Evolutionary conservation across 306 rosid species (phyloP), one percentile per base, ranked within the genome.

Genomic region (Sicyos edulis): DNA sequence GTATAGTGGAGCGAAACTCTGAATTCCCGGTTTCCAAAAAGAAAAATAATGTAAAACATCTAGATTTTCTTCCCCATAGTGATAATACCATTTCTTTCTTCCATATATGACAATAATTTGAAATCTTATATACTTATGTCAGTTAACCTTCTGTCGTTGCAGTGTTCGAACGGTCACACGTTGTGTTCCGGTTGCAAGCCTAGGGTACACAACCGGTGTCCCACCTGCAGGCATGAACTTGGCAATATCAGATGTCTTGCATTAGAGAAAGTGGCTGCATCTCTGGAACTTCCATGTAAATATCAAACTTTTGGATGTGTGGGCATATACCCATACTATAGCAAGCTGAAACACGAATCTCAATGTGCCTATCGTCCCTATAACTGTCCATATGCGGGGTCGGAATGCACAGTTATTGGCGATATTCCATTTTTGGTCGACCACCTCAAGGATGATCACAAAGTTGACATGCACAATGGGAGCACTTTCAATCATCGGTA

Each of bases 111-210:
- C n/a, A 19, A 42, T 65, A 24, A 51, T 70, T 70, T 70, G 44
- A 1, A 32, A 1, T 32, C 8, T 5, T 37, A 37, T 6, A 37
- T 37, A 5, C 44, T 37, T 37, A 68, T 24, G 21, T 47, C 15
- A 26, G 15, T 49, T 13, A 24, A 68, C 34, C 75, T 51, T 77
- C 26, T 58, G 45, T 58, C 64, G 66, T 75, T 89, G 82, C 82
- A 92, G 97, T 92, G 97, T 85, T 88, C 95, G 57, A 92, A 92
- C 76, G 97, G 97, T 74, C 97, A 92, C 77, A 92, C 97, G 6
- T 74, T 92, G 79, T 92, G 97, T 82, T 89, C 97, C 0, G 91
- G 87, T 62, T 92, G 97, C 87, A 92, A 92, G 81, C 96, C 96
- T 26, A 85, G 92, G 81, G 97, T 92, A 79, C 96, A 92, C 81